phyloP scores from a whole-genome alignment of 75 land plant species.

The Ceratopteris richardii region DNA sequence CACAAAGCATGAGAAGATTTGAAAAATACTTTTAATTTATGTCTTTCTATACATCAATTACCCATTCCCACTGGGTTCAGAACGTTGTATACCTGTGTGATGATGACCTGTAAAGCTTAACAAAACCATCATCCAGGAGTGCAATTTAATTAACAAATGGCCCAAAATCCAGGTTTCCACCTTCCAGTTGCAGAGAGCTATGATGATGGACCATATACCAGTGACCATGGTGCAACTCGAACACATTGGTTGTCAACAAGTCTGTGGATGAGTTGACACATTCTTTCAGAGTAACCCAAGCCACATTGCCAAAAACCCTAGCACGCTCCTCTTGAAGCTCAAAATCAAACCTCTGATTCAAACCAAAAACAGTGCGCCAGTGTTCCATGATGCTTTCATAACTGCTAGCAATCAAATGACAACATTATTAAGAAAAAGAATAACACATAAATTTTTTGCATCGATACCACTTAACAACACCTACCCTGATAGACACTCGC shows the following conservation, averaged over 20 bases:
- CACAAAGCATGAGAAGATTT: no score
- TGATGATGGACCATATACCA: slow-evolving; percentile 72
- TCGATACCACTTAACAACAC: no score
- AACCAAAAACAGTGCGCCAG: slow-evolving; percentile 61
- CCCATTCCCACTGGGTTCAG: no score
- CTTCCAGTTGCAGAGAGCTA: slow-evolving; percentile 21
- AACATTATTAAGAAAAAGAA: no score
- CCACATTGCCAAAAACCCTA: slow-evolving; percentile 48
- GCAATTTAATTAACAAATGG: slow-evolving; percentile 6
- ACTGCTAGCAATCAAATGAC: slow-evolving; percentile 2
- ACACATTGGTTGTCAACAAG: slow-evolving; percentile 64
- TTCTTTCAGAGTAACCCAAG: slow-evolving; percentile 84
- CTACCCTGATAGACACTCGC: slow-evolving; percentile 52
- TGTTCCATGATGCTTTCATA: slow-evolving; percentile 68
- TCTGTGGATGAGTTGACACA: slow-evolving; percentile 50
- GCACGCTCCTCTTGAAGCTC: slow-evolving; percentile 56
- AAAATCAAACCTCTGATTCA: slow-evolving; percentile 41
- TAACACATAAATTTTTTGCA: no score
- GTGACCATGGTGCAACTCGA: slow-evolving; percentile 59
- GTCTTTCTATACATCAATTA: no score
- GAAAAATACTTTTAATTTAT: no score
- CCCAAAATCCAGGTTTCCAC: slow-evolving; percentile 11
- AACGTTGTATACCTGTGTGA: no score
- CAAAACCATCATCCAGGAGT: no score
- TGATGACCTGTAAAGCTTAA: no score